These are phyloP conservation scores for Saccharomycopsis javanensis DNA, from an alignment of 805 yeast genomes.

Conservation along the genomic window DNA sequence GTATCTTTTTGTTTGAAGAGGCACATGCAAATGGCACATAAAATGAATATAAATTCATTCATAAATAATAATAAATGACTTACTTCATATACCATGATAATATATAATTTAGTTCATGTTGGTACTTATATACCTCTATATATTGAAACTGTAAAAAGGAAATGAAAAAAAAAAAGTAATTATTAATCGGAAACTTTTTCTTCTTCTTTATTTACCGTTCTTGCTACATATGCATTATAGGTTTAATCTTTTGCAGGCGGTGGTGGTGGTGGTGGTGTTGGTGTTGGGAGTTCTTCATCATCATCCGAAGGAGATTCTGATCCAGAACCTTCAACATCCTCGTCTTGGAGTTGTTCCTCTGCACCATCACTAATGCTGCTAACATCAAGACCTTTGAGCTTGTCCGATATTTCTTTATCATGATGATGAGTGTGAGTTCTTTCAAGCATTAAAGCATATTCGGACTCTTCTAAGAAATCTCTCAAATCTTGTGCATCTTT, in stretches of 20 bases:
- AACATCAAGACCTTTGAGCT: not conserved
- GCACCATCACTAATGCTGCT: slow-evolving; percentile 4
- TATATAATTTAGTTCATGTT: not conserved
- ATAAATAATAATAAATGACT: not conserved
- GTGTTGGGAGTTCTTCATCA: slow-evolving; percentile 28
- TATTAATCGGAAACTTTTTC: too few relatives aligned
- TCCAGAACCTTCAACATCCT: slow-evolving; percentile 32
- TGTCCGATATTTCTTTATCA: not conserved
- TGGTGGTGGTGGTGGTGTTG: slow-evolving; percentile 12
- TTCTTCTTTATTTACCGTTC: too few relatives aligned
- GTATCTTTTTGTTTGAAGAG: too few relatives aligned
- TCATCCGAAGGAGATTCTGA: slow-evolving; percentile 20
- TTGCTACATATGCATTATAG: too few relatives aligned
- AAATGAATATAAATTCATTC: too few relatives aligned
- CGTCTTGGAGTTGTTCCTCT: slow-evolving; percentile 25
- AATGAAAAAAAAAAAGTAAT: not conserved
- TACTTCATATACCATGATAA: not conserved
- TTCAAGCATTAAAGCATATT: slow-evolving; percentile 44
- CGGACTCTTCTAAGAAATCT: slow-evolving; percentile 71
- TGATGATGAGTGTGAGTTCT: not conserved
- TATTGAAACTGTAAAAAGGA: not conserved
- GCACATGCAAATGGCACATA: too few relatives aligned
- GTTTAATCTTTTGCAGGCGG: not conserved
- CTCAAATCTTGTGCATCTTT: slow-evolving; percentile 44
- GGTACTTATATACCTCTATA: not conserved